Evolutionary conservation across 2,329 filamentous ascomycete species (phyloP).

Genomic region (Cladorrhinum sp.): DNA sequence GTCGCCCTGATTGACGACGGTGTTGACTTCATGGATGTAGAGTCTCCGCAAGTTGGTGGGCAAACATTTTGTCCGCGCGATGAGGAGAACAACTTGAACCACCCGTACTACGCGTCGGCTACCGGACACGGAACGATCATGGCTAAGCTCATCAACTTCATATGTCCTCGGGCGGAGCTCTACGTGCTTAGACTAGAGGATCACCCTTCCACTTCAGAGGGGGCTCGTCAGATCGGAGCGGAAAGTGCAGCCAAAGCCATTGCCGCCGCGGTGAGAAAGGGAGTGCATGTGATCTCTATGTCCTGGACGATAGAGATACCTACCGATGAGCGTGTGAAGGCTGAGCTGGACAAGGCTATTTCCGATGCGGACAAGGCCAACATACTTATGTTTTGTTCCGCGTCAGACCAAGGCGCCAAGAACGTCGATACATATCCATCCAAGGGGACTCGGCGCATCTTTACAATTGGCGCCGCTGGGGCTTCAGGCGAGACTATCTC

Average conservation of each 20-base stretch:
- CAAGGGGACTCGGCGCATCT: conserved; percentile 15
- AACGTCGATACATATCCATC: conserved; percentile 19
- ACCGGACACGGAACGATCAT: conserved; percentile 32
- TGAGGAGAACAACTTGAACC: conserved; percentile 20
- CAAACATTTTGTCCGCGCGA: conserved; percentile 28
- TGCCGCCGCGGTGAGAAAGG: conserved; percentile 28
- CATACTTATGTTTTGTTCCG: conserved; percentile 40
- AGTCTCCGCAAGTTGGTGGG: conserved; percentile 28
- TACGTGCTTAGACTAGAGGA: conserved; percentile 20
- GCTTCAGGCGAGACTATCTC: conserved; percentile 22
- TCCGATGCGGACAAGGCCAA: conserved; percentile 23
- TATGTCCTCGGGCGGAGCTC: conserved; percentile 27
- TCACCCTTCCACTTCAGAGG: not conserved
- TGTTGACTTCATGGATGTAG: conserved; percentile 32
- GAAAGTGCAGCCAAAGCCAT: conserved; percentile 30
- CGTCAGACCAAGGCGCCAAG: conserved; percentile 31
- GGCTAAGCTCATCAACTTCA: conserved; percentile 29
- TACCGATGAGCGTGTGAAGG: conserved; percentile 18
- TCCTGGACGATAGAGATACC: conserved; percentile 35
- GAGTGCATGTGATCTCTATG: conserved; percentile 38
- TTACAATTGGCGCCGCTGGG: conserved; percentile 32
- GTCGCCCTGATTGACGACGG: conserved; percentile 41
- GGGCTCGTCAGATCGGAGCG: not conserved
- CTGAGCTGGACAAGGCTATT: conserved; percentile 31
- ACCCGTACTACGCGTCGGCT: conserved; percentile 31